Percentiles rank a stretch among this genome's conserved stretches.
Evolutionary conservation across 2,329 filamentous ascomycete genomes (phyloP).

Genomic region (Akanthomyces dipterigenus): DNA sequence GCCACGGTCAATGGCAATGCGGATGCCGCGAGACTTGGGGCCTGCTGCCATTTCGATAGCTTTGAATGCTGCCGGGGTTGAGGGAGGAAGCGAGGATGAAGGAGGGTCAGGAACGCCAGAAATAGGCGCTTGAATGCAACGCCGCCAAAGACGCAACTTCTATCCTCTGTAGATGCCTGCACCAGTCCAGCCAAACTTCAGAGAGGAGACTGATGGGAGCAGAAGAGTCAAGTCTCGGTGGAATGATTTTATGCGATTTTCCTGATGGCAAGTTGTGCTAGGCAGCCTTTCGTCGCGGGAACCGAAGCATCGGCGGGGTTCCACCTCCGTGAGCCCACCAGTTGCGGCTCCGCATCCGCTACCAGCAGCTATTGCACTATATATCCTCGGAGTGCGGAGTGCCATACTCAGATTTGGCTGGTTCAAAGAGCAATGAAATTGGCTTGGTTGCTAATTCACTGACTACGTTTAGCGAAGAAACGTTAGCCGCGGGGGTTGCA

Average conservation of each 20-base stretch:
- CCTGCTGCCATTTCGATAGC: conserved; percentile 27
- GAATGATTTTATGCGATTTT: neutral
- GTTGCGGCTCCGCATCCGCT: conserved; percentile 7
- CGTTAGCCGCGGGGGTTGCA: no score
- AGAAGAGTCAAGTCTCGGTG: no score
- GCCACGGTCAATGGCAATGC: conserved; percentile 72
- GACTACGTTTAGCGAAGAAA: no score
- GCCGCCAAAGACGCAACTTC: neutral
- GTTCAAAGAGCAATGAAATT: no score
- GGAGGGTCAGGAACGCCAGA: neutral
- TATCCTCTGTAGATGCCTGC: neutral
- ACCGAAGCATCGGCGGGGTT: conserved; percentile 16
- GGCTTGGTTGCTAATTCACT: no score
- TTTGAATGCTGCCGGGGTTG: neutral
- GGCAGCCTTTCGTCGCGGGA: neutral
- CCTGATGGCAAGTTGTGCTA: neutral
- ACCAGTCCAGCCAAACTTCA: neutral
- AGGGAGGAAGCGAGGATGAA: neutral
- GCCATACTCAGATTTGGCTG: no score
- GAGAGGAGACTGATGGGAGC: neutral
- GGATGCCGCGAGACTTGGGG: conserved; percentile 50
- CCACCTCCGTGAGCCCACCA: conserved; percentile 14
- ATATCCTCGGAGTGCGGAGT: neutral
- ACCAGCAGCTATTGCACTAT: neutral
- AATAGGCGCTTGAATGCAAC: neutral